phyloP scores from a whole-genome alignment of 2,329 filamentous ascomycete genomes.

The Claviceps pazoutovae region DNA sequence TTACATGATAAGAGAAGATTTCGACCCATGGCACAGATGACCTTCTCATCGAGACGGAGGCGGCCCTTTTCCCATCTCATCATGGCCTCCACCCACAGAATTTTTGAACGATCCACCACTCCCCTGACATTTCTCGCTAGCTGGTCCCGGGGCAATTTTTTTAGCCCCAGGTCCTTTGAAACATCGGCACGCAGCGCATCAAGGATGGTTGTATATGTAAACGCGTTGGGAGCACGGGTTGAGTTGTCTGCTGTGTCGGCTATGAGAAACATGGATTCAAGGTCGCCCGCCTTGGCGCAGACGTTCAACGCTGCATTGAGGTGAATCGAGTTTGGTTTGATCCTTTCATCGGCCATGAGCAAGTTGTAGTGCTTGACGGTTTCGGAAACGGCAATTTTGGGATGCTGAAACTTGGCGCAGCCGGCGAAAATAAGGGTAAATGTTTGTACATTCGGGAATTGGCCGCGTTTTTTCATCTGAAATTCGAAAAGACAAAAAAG shows the following conservation, averaged over 20 bases:
- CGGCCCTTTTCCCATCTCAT: constrained; percentile 60
- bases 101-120: constrained; percentile 51
- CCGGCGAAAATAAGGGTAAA: constrained; percentile 75
- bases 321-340: constrained; percentile 67
- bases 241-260: constrained; percentile 56
- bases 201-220: constrained; percentile 72
- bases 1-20: constrained; percentile 54
- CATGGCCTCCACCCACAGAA: constrained; percentile 70
- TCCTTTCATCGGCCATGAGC: constrained; percentile 48
- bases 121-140: constrained; percentile 22
- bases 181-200: constrained; percentile 48
- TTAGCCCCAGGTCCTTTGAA: constrained; percentile 12
- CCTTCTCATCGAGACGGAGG: constrained; percentile 59
- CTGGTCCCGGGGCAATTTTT: constrained; percentile 15
- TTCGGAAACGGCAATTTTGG: constrained; percentile 46
- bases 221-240: constrained; percentile 46
- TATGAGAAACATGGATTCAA: constrained; percentile 70
- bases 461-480: constrained; percentile 87
- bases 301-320: constrained; percentile 79
- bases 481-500: neutral
- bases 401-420: constrained; percentile 46
- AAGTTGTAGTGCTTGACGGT: constrained; percentile 66
- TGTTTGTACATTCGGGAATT: constrained; percentile 67
- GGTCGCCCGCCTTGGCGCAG: constrained; percentile 58
- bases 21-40: constrained; percentile 71